Percentiles rank a stretch among this genome's conserved stretches.
Evolutionary conservation across 106 monocot genomes (phyloP).

Genomic region (Dendrobium officinale): DNA sequence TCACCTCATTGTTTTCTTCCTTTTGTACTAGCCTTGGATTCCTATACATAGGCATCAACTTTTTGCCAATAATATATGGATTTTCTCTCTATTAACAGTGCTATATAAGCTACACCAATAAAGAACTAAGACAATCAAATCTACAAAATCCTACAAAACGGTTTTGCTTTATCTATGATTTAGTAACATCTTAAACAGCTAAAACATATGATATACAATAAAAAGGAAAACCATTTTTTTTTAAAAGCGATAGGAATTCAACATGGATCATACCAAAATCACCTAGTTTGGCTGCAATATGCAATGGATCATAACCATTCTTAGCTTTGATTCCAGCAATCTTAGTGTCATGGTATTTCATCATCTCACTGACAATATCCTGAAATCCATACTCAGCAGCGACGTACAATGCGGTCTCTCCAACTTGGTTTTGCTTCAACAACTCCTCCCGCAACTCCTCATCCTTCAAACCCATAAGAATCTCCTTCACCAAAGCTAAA

Average conservation of each 20-base stretch:
- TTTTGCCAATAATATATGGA: no score
- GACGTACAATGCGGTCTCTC: conserved; percentile 82
- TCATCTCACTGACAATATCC: conserved; percentile 70
- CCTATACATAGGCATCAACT: no score
- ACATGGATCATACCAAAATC: conserved; percentile 60
- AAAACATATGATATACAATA: no score
- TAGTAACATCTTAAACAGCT: no score
- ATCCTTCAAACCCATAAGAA: conserved; percentile 19
- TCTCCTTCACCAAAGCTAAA: conserved; percentile 36
- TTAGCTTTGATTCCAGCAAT: conserved; percentile 72
- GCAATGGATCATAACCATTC: conserved; percentile 89
- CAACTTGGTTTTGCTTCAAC: conserved; percentile 70
- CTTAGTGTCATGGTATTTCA: conserved; percentile 52
- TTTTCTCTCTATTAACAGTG: no score
- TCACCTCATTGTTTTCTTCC: no score
- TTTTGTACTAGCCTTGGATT: no score
- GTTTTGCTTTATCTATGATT: no score
- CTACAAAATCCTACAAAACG: no score
- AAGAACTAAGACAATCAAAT: no score
- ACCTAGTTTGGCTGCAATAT: conserved; percentile 87
- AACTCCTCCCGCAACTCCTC: conserved; percentile 47
- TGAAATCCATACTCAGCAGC: conserved; percentile 81
- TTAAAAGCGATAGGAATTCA: background rate
- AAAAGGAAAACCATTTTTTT: background rate
- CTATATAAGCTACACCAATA: no score